Evolutionary conservation across 805 yeast genomes (phyloP), one percentile per base, ranked within the genome.

Genomic region (Barnettozyma sucrosica): DNA sequence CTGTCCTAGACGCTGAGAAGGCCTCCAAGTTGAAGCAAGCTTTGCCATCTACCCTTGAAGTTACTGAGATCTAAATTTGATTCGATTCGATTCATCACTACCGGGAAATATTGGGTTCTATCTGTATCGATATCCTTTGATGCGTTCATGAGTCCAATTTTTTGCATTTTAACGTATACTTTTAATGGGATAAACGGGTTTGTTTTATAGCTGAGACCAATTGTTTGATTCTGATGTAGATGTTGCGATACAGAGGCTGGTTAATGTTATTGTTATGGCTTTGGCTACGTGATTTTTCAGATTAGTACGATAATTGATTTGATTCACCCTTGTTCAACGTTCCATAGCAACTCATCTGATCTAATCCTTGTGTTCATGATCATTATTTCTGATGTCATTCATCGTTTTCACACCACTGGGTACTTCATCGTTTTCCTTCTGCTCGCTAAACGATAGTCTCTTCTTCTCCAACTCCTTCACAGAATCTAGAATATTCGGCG

Each of bases 1-100:
- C 86, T 64, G 92, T 93, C 68, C 81, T 85, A 79, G 98, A 93
- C 74, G 85, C 89, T 68, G 85, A 88, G 74, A 90, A 89, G 83
- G 98, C 98, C 67, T 83, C 87, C 85, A 93, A 93, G 81, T 82
- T 93, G 77, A 83, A 87, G 70, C 97, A 90, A 80, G 86, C 98
- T 68, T 81, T 93, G 68, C 97, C 98, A 74, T 96, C 99, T 72
- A 80, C 86, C 66, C 80, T 86, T 74, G 79, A 81, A 71, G 83
- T 84, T 70, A 80, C 71, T 67, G 66, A 65, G 57, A 66, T 68
- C 66, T 70, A 71, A 68, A 48, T 50, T 44, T 33, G 44, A 39
- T 49, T 23, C 19, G 44, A 39, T 49, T 23, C 19, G 33, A 34
- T 20, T 36, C 39, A 44, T 39, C 25, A 37, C 18, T 37, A 26